Evolutionary conservation across 352 stramenopile species (phyloP).

Genomic region (Phytophthora capsici): DNA sequence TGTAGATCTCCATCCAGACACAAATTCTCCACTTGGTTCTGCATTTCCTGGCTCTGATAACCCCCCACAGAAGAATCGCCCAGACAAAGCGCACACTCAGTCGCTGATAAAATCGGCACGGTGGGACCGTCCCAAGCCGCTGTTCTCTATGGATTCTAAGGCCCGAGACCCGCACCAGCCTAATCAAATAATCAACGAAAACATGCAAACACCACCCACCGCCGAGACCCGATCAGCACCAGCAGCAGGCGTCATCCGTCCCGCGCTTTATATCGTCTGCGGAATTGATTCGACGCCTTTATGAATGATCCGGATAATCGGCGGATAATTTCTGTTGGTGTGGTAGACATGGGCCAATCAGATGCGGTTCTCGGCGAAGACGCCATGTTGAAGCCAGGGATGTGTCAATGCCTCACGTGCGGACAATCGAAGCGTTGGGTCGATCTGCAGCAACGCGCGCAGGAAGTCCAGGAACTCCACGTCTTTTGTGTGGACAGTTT

Average conservation of each 20-base stretch:
- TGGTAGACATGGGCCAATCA: constrained; percentile 18
- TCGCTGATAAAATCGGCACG: constrained; percentile 8
- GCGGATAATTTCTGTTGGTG: constrained; percentile 13
- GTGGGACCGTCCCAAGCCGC: neutral
- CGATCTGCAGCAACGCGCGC: constrained; percentile 67
- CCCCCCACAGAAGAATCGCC: constrained; percentile 7
- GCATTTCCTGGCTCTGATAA: constrained; percentile 38
- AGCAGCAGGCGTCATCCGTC: constrained; percentile 19
- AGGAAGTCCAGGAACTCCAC: constrained; percentile 74
- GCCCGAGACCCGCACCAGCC: neutral
- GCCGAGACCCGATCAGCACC: constrained; percentile 22
- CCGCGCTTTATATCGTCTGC: constrained; percentile 16
- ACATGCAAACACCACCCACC: constrained; percentile 27
- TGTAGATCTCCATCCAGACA: constrained; percentile 9
- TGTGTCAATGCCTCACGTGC: constrained; percentile 64
- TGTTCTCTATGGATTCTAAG: constrained; percentile 26
- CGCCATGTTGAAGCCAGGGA: constrained; percentile 66
- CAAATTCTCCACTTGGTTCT: constrained; percentile 39
- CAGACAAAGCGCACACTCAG: constrained; percentile 16
- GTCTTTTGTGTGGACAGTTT: constrained; percentile 64
- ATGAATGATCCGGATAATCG: constrained; percentile 29
- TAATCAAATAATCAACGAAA: constrained; percentile 12
- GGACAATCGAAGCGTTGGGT: constrained; percentile 60
- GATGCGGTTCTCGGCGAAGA: constrained; percentile 65
- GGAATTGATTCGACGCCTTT: constrained; percentile 2